Evolutionary conservation across 2,329 filamentous ascomycete species (phyloP).

Genomic region (Pyrenophora tritici-repentis): DNA sequence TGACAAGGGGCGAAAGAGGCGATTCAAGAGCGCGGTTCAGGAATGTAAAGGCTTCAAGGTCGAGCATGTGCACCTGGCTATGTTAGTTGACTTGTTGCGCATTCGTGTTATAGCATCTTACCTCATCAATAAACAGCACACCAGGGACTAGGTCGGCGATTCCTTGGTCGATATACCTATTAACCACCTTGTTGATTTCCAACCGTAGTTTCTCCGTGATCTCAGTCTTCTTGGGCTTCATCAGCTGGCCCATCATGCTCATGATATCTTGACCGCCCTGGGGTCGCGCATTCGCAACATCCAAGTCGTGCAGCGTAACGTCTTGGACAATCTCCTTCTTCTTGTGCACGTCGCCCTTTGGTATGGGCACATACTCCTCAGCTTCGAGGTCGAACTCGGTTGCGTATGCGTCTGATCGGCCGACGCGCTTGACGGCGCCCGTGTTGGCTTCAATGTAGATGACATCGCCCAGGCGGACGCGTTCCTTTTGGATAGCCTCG

Average conservation of each 20-base stretch:
- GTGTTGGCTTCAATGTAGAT: constrained; percentile 99
- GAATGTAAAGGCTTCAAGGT: constrained; percentile 98
- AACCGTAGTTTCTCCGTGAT: constrained; percentile 95
- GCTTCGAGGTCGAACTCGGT: constrained; percentile 99
- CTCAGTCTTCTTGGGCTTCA: constrained; percentile 99
- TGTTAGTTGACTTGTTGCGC: constrained; percentile 21
- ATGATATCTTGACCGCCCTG: constrained; percentile 99
- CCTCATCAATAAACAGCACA: constrained; percentile 98
- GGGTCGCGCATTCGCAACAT: constrained; percentile 91
- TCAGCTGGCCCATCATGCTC: constrained; percentile 99
- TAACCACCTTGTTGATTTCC: constrained; percentile 99
- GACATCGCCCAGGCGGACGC: constrained; percentile 93
- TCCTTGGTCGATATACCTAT: constrained; percentile 97
- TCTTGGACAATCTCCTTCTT: constrained; percentile 99
- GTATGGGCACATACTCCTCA: constrained; percentile 97
- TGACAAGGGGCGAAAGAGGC: constrained; percentile 92
- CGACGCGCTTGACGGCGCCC: constrained; percentile 95
- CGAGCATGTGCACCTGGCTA: constrained; percentile 92
- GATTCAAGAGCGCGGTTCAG: constrained; percentile 97
- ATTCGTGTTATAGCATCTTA: constrained; percentile 49
- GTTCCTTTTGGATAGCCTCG: constrained; percentile 98
- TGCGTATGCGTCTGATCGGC: constrained; percentile 92
- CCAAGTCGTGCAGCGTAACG: constrained; percentile 93
- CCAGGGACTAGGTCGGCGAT: constrained; percentile 97
- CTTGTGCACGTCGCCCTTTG: constrained; percentile 99